Base-by-base conservation (phyloP, 1,284 basidiomycete species). In the Austropuccinia psidii region DNA sequence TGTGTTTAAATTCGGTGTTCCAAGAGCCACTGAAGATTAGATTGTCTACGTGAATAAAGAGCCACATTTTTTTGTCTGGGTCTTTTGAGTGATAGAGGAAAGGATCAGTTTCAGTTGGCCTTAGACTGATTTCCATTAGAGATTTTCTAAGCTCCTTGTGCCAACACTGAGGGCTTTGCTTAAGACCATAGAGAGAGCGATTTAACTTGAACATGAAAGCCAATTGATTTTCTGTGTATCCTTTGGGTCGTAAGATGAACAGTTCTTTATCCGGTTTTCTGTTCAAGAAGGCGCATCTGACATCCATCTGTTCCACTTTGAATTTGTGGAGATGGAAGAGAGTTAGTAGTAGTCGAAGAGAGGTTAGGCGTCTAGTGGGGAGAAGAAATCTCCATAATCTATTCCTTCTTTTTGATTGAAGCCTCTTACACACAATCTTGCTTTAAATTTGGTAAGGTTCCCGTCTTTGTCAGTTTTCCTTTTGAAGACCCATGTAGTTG, bases 401-500 rank as follows among this genome's bases (percentile, higher is more conserved):
- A 50, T 29, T 6, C 61, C 61, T 31, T 65, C 61, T 9, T 8
- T 50, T 49, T 65, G 61, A 24, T 6, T 15, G 29, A 67, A 67
- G 21, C 45, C 64, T 21, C 43, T 6, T 15, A 49, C 45, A 37
- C 64, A 67, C n/a, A 67, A 21, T 21, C 49, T 4, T 6, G 64
- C 64, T 52, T 67, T 67, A 49, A 15, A 67, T 52, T 54, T 67
- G 5, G 45, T 29, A 2, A 67, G 45, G n/a, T 50, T 54, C 6
- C 64, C 64, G 6, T 67, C 47, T 15, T 21, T 6, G 37, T 54
- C 47, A 13, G 49, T 54, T 52, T 67, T 67, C 65, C 76, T 77
- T 1, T 75, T 77, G 74, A 81, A 83, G 4, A 81, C 80, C 81
- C 82, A 84, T 83, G 6, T 35, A 17, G n/a, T 52, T 35, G 64